Base-by-base conservation (phyloP, 2,329 filamentous ascomycete genomes). In the Botryosphaeria agaves region DNA sequence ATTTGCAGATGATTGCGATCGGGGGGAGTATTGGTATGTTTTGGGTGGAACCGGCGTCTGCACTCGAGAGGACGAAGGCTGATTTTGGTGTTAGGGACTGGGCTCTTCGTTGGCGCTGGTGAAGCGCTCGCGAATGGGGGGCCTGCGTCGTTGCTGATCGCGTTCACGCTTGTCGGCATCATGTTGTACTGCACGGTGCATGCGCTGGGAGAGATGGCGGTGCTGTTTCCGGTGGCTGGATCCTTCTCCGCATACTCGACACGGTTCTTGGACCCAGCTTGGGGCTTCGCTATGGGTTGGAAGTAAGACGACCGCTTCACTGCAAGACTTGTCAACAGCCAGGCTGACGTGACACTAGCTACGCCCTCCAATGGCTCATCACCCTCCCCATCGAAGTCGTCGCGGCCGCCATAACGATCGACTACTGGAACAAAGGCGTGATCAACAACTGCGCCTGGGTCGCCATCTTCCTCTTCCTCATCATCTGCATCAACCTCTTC, bases 1-100 rank as follows among this genome's bases (percentile, higher is more conserved):
- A 95, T 60, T 50, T 94, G 48, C 85, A 94, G 59, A 94, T 94
- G 87, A 94, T 94, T 62, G 87, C 87, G 9, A 92, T 94, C 41
- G 84, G 84, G 42, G 85, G 85, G 26, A 87, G 80, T 7, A 93
- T 93, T 44, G 57, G 57, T 46, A 48, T 29, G 44, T 26, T 28
- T 19, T 6, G 2, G 23, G 16, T 5, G 15, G 16, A 18, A 14
- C 24, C 9, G 23, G 14, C 4, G 28, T n/a, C n/a, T n/a, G 35
- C 29, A 26, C 19, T 28, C 24, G 20, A 16, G 9, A 9, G 8
- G 5, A 21, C 14, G 9, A 20, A 26, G n/a, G 11, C 21, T 34
- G 15, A 34, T 25, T 12, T 3, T 12, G 5, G 16, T 18, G 36
- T 8, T 41, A 76, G 76, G 76, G 35, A 85, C 79, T 15, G 82